These are phyloP conservation scores for Aphanomyces euteiches DNA, from an alignment of 352 stramenopile species.

Conservation along the genomic window DNA sequence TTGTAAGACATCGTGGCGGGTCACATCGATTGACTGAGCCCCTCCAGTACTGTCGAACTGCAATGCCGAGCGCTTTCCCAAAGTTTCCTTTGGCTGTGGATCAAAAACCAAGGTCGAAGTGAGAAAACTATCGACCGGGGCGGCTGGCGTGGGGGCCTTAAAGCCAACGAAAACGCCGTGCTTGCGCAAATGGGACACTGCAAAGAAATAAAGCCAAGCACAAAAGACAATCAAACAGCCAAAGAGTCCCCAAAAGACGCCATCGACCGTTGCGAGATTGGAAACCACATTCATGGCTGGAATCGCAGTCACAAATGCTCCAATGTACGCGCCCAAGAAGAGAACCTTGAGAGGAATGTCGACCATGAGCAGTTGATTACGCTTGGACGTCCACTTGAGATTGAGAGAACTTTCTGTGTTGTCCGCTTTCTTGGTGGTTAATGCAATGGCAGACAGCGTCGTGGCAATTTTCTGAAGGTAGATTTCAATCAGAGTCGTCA, in stretches of 20 bases:
- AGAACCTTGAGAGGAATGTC: constrained; percentile 10
- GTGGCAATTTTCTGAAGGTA: constrained; percentile 34
- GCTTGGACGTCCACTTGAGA: constrained; percentile 12
- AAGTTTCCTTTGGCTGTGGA: neutral
- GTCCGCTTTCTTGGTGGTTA: neutral
- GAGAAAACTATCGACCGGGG: neutral
- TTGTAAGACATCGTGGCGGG: neutral
- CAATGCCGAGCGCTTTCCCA: neutral
- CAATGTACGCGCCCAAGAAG: neutral
- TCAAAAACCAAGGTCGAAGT: too few relatives aligned
- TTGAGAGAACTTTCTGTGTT: constrained; percentile 20
- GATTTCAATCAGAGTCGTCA: constrained; percentile 38
- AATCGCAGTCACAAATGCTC: neutral
- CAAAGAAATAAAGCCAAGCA: neutral
- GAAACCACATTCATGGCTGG: constrained; percentile 4
- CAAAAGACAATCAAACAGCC: neutral
- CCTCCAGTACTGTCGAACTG: neutral
- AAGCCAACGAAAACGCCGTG: neutral
- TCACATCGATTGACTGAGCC: neutral
- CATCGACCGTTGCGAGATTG: neutral
- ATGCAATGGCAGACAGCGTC: neutral
- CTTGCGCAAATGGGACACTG: neutral
- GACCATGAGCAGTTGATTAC: constrained; percentile 10
- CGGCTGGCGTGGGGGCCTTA: neutral
- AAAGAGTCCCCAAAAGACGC: neutral